Percentiles rank a stretch among this genome's conserved stretches.
Conservation (phyloP, 2,329 filamentous ascomycete species). For the Botrytis fabae region DNA sequence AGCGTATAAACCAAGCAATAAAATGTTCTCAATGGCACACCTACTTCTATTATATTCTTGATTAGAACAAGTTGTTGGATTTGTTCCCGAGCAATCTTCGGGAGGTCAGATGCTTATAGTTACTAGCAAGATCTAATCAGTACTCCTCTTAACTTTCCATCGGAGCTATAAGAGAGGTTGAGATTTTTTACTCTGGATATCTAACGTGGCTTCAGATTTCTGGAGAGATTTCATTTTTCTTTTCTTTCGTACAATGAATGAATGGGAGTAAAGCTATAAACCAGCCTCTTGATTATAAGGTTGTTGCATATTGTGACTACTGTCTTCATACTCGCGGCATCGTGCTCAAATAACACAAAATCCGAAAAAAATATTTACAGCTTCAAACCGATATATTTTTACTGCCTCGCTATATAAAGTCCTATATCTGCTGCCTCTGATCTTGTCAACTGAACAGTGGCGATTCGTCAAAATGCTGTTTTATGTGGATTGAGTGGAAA, state of each 20-base stretch:
- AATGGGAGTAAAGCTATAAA: too few species aligned
- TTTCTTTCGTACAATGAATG: too few species aligned
- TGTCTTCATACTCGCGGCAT: too few species aligned
- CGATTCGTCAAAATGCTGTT: accelerated
- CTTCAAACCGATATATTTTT: too few species aligned
- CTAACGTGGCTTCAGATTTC: background rate
- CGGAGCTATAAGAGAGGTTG: accelerated
- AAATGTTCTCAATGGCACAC: background rate
- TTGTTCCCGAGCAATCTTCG: background rate
- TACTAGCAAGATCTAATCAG: background rate
- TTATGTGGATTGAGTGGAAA: accelerated
- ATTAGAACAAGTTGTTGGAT: background rate
- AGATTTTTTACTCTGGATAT: accelerated
- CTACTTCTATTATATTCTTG: background rate
- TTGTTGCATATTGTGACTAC: too few species aligned
- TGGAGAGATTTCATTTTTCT: background rate
- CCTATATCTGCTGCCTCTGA: accelerated
- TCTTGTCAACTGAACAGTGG: background rate
- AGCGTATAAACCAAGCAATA: background rate
- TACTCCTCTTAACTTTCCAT: background rate
- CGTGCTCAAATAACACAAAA: too few species aligned
- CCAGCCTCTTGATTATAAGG: too few species aligned
- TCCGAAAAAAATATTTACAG: too few species aligned
- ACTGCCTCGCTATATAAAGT: background rate
- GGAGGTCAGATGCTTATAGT: accelerated